Percentiles rank a stretch among this genome's conserved stretches.
Evolutionary conservation across 1,139 yeast species (phyloP).

Genomic region (Yamadazyma buinensis): DNA sequence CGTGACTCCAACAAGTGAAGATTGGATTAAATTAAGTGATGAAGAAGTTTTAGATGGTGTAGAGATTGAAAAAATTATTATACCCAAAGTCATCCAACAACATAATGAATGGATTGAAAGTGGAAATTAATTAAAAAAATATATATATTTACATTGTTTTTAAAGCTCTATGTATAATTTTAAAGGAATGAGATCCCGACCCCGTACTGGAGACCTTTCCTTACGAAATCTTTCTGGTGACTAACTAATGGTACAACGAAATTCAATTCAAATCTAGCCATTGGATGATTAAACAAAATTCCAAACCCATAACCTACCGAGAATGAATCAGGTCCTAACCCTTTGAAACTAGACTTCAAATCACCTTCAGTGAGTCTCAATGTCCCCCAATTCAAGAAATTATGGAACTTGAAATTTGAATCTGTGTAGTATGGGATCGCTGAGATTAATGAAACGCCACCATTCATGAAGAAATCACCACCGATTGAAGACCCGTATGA

Average conservation of each 20-base stretch:
- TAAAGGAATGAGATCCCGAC: conserved; percentile 81
- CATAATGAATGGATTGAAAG: conserved; percentile 61
- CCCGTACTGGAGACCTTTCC: conserved; percentile 93
- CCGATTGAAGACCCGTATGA: conserved; percentile 62
- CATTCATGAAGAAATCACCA: conserved; percentile 71
- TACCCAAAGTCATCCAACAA: conserved; percentile 65
- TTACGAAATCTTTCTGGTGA: conserved; percentile 58
- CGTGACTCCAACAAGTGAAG: conserved; percentile 51
- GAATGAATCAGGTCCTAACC: conserved; percentile 10
- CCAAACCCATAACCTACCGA: conserved; percentile 74
- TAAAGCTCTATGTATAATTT: too few relatives aligned
- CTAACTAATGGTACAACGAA: conserved; percentile 73
- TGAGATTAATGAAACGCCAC: conserved; percentile 67
- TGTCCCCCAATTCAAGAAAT: conserved; percentile 72
- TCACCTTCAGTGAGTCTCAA: conserved; percentile 21
- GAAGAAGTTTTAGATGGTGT: conserved; percentile 34
- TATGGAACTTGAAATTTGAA: conserved; percentile 66
- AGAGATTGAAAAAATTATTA: conserved; percentile 73
- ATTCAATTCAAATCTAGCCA: conserved; percentile 88
- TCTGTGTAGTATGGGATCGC: conserved; percentile 60
- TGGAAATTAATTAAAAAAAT: too few relatives aligned
- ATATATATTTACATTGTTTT: too few relatives aligned
- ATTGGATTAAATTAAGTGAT: conserved; percentile 52
- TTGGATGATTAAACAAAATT: conserved; percentile 75
- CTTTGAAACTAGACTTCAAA: background rate